Evolutionary conservation across 169 alveolate species (phyloP).

Genomic region (Eimeria sp.): DNA sequence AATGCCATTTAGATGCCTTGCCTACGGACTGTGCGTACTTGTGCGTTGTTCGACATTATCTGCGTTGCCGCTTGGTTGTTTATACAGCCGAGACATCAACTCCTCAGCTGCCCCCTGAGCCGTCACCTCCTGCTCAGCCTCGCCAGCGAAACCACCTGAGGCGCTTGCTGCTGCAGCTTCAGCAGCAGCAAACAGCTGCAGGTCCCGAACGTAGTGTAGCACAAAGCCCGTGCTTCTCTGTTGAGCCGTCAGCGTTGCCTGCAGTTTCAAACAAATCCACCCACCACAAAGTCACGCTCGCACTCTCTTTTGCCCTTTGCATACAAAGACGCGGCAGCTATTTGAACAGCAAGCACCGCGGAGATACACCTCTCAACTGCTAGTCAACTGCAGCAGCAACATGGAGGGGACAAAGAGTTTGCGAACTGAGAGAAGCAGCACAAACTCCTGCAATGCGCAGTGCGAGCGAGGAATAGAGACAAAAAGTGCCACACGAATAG

Average conservation of each 20-base stretch:
- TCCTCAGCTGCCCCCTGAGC: conserved; percentile 26
- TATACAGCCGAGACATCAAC: conserved; percentile 55
- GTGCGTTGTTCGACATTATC: conserved; percentile 28
- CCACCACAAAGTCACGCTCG: neutral
- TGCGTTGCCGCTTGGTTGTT: neutral
- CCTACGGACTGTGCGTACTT: neutral
- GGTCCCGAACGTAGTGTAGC: conserved; percentile 63
- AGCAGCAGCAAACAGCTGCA: conserved; percentile 69
- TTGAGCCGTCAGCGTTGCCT: conserved; percentile 66
- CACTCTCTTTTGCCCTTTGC: neutral
- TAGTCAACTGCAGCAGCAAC: neutral
- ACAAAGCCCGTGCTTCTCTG: conserved; percentile 70
- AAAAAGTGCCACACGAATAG: neutral
- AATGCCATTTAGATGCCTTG: neutral
- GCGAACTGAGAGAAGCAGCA: neutral
- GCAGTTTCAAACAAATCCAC: neutral
- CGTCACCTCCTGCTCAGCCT: conserved; percentile 31
- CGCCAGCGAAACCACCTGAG: conserved; percentile 31
- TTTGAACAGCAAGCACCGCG: neutral
- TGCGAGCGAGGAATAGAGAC: neutral
- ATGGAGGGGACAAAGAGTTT: neutral
- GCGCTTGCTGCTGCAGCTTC: conserved; percentile 68
- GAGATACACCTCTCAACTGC: neutral
- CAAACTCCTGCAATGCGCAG: neutral
- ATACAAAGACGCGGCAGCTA: neutral